Evolutionary conservation across 1,139 yeast genomes (phyloP).

Genomic region (Pichia kudriavzevii): DNA sequence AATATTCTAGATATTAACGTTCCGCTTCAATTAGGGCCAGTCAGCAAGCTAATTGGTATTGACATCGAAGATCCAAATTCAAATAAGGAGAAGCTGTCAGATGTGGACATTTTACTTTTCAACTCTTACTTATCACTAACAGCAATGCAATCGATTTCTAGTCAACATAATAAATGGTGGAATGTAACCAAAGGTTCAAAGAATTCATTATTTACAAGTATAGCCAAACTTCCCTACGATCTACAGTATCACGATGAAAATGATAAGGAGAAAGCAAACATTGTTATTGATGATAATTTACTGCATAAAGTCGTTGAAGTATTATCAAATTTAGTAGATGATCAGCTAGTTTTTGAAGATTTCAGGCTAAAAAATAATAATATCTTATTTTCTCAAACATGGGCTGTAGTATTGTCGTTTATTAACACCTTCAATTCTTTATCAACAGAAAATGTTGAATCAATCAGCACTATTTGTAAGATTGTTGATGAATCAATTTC

Average conservation of each 20-base stretch:
- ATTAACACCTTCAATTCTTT: conserved; percentile 15
- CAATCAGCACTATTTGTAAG: conserved; percentile 39
- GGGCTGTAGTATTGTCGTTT: conserved; percentile 21
- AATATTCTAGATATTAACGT: conserved; percentile 15
- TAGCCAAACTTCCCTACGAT: conserved; percentile 23
- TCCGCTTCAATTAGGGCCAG: conserved; percentile 17
- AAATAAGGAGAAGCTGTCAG: conserved; percentile 28
- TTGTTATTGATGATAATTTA: conserved; percentile 13
- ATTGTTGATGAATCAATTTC: conserved; percentile 68
- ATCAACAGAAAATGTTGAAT: conserved; percentile 10
- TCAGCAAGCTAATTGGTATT: conserved; percentile 13
- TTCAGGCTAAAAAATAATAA: conserved; percentile 9
- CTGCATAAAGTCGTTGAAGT: conserved; percentile 20
- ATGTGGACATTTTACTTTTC: conserved; percentile 47
- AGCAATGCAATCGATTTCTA: conserved; percentile 14
- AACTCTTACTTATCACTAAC: conserved; percentile 34
- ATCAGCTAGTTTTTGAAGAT: conserved; percentile 20
- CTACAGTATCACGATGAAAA: conserved; percentile 15
- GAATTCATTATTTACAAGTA: conserved; percentile 24
- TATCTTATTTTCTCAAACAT: conserved; percentile 21
- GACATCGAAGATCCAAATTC: conserved; percentile 4
- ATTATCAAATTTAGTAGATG: conserved; percentile 19
- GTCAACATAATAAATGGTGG: conserved; percentile 26
- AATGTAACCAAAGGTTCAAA: conserved; percentile 17
- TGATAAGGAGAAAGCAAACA: too few species aligned